phyloP scores from a whole-genome alignment of 768 basidiomycete species.

The Calocybe gangraenosa region DNA sequence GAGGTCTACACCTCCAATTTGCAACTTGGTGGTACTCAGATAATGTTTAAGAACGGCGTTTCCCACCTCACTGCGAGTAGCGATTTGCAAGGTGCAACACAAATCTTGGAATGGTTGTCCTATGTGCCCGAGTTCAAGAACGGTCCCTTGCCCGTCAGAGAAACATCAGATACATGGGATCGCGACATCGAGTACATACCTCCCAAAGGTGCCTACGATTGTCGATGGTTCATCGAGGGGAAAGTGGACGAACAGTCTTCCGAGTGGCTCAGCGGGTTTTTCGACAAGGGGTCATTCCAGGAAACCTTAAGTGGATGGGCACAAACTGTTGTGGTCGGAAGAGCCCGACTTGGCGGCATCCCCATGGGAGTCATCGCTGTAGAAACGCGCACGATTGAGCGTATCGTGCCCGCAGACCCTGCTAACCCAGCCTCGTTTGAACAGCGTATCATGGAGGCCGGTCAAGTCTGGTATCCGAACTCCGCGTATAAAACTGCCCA shows the following conservation, averaged over 20 bases:
- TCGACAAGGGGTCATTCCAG: constrained; percentile 97
- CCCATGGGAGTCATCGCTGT: constrained; percentile 98
- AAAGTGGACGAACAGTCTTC: constrained; percentile 79
- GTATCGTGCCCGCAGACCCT: constrained; percentile 94
- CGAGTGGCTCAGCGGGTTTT: constrained; percentile 86
- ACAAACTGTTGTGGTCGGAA: constrained; percentile 96
- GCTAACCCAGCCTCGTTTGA: constrained; percentile 97
- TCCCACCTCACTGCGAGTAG: constrained; percentile 94
- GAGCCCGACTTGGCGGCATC: constrained; percentile 93
- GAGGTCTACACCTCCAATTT: constrained; percentile 99
- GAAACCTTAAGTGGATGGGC: constrained; percentile 99
- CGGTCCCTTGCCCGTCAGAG: constrained; percentile 74
- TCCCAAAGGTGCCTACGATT: constrained; percentile 94
- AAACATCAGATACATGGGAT: constrained; percentile 80
- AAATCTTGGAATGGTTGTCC: constrained; percentile 92
- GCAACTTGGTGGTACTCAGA: constrained; percentile 99
- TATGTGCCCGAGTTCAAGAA: constrained; percentile 87
- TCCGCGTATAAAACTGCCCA: constrained; percentile 99
- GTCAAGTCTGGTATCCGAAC: constrained; percentile 99
- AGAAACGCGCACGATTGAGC: constrained; percentile 95
- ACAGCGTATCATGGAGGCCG: constrained; percentile 98
- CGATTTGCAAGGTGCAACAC: constrained; percentile 91
- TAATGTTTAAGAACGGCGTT: constrained; percentile 99
- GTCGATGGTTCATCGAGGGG: constrained; percentile 96
- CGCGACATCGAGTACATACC: constrained; percentile 87